Percentiles rank a stretch among this genome's conserved stretches.
These are phyloP conservation scores for Leccinum rimulosum DNA, from an alignment of 768 basidiomycete genomes.

Conservation along the genomic window DNA sequence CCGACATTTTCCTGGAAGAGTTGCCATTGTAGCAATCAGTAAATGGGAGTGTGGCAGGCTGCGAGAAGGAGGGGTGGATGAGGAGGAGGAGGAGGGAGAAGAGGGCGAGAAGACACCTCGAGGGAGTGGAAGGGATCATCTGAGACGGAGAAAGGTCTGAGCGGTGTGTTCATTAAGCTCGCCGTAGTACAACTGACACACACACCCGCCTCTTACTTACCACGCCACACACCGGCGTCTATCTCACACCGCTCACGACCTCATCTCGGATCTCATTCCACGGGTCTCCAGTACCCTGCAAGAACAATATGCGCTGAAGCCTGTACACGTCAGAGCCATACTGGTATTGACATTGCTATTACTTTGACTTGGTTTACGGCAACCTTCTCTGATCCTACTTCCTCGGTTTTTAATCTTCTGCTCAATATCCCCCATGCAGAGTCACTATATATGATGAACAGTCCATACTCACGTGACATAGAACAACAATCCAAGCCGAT, in stretches of 20 bases:
- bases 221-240: conserved; percentile 23
- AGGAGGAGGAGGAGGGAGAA: conserved; percentile 11
- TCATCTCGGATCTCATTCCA: not conserved
- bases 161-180: conserved; percentile 16
- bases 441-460: too few species aligned
- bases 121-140: not conserved
- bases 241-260: not conserved
- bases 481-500: not conserved
- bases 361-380: not conserved
- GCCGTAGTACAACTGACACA: not conserved
- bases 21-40: conserved; percentile 66
- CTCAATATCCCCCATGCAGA: too few species aligned
- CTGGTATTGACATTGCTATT: not conserved
- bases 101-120: conserved; percentile 6
- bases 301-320: not conserved
- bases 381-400: not conserved
- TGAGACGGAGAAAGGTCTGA: not conserved
- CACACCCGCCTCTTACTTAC: not conserved
- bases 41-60: conserved; percentile 62
- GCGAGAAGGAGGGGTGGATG: conserved; percentile 35
- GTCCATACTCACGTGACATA: too few species aligned
- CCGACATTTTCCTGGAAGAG: conserved; percentile 54
- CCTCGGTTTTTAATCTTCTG: not conserved
- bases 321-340: not conserved
- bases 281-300: too few species aligned